Evolutionary conservation across 352 stramenopile genomes (phyloP), one percentile per base, ranked within the genome.

Genomic region (Pythium monospermum): DNA sequence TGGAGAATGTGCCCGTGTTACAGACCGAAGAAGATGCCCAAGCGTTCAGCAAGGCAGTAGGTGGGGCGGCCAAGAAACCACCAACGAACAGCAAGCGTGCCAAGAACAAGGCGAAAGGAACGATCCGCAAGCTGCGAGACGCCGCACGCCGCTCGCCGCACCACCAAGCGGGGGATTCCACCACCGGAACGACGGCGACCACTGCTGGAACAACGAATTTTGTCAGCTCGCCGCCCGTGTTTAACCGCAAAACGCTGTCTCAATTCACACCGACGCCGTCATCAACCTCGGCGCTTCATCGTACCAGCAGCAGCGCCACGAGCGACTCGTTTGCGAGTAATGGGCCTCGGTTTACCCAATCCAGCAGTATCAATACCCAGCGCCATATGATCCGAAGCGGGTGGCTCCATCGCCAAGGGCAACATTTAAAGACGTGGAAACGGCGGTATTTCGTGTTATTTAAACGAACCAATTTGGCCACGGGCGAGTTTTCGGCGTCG

Each of bases 391-490:
- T 72, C 23, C 61, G 66, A 38, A 64, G 57, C 26, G 66, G 66
- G 10, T 75, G 66, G 66, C 59, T 75, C 30, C 23, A 57, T 39
- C 61, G 61, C 26, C 68, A 75, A 32, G 59, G 64, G 10, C 27
- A 61, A 52, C 51, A 76, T 49, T 39, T 67, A 15, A 90, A 90
- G 75, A 88, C 76, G 21, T 94, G 84, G 84, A 94, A 94, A 54
- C 82, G 79, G 26, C 71, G 84, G 11, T 94, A 87, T 53, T 94
- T 94, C 33, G 74, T 94, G 47, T 59, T 94, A n/a, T 71, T 83
- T 27, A 93, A 88, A 64, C 72, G 77, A 21, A 91, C 75, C 4
- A 91, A 91, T 49, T 36, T 68, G 8, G 52, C 57, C 2, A 92
- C 72, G 8, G 76, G 76, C 2, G 81, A 91, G 33, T 87, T 75